phyloP scores from a whole-genome alignment of 441 rosid genomes.

The Croton setiger region DNA sequence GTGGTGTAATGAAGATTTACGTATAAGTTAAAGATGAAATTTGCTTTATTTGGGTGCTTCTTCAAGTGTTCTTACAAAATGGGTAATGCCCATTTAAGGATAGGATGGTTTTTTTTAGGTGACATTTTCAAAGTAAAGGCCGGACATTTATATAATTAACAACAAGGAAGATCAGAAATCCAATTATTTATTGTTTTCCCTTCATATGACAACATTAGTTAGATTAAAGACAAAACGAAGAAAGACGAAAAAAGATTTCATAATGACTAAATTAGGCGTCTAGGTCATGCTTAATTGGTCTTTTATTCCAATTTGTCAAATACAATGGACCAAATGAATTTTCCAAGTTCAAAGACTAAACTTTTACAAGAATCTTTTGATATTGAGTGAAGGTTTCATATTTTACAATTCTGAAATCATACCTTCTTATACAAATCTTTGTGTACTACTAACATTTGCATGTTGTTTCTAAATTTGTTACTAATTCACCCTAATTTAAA shows the following conservation, averaged over 20 bases:
- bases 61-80: too few relatives aligned
- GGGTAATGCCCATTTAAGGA: background rate
- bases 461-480: too few relatives aligned
- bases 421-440: too few relatives aligned
- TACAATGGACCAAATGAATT: too few relatives aligned
- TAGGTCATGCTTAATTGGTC: background rate
- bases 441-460: too few relatives aligned
- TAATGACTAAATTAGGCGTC: background rate
- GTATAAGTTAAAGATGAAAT: background rate
- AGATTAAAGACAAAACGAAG: background rate
- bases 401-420: too few relatives aligned
- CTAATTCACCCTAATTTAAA: too few relatives aligned
- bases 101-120: background rate
- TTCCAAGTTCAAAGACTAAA: too few relatives aligned
- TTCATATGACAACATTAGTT: too few relatives aligned
- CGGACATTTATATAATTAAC: background rate
- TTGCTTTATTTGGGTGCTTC: background rate
- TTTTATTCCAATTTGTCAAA: background rate
- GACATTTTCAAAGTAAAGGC: conserved; percentile 3
- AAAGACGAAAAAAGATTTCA: background rate
- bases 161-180: background rate
- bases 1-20: too few relatives aligned
- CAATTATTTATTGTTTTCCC: background rate
- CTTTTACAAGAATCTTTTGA: too few relatives aligned
- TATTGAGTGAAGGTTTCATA: too few relatives aligned